Conservation (phyloP, 495 filamentous ascomycete genomes). For the Penicillium mononematosum region DNA sequence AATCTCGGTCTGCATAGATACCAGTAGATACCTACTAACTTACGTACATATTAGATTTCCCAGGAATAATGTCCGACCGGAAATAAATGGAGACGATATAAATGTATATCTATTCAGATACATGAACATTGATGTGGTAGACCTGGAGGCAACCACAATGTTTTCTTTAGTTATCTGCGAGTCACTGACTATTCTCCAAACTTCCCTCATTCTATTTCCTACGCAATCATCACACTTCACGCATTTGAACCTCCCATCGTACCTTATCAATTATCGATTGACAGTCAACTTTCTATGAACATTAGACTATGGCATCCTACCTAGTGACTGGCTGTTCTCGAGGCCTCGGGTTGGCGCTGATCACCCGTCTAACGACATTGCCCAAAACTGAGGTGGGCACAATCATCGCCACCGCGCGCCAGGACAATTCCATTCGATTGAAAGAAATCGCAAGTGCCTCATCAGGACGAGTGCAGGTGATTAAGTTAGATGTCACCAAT, state of each 20-base stretch:
- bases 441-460: conserved; percentile 21
- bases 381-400: conserved; percentile 32
- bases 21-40: too few species aligned
- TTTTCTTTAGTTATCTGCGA: too few species aligned
- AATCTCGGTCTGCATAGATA: too few species aligned
- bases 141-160: too few species aligned
- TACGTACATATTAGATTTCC: too few species aligned
- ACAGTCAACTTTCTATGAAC: too few species aligned
- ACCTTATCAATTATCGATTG: neutral
- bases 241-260: neutral
- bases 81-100: too few species aligned
- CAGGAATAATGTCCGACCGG: too few species aligned
- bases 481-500: conserved; percentile 47
- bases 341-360: conserved; percentile 55
- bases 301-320: conserved; percentile 28
- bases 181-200: too few species aligned
- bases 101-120: too few species aligned
- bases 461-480: conserved; percentile 39
- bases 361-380: conserved; percentile 29
- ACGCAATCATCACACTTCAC: neutral
- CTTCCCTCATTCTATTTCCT: neutral
- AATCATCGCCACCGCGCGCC: conserved; percentile 40
- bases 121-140: too few species aligned
- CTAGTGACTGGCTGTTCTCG: conserved; percentile 46
- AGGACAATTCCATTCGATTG: conserved; percentile 29